A percentile compares a stretch with the other conserved stretches of the same genome.
Evolutionary conservation across 176 grass and related monocot species (phyloP).

Genomic region (Tillandsia fasciculata): DNA sequence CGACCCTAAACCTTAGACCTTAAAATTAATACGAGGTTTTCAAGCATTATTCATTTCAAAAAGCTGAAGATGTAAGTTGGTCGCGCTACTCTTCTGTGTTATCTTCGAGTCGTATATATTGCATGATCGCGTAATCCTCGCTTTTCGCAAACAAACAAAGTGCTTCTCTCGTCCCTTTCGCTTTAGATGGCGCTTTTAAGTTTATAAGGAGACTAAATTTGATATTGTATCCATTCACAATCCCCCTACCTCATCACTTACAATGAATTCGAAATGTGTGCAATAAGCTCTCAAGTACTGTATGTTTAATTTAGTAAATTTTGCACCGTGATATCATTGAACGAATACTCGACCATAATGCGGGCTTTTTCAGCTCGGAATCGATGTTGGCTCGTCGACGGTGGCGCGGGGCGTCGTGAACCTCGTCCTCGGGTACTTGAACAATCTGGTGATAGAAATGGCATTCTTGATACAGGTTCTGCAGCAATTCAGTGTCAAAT

Average conservation of each 20-base stretch:
- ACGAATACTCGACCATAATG: background rate
- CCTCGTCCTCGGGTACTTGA: constrained; percentile 88
- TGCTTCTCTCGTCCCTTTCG: too few species aligned
- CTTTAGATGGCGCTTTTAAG: too few species aligned
- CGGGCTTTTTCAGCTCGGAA: constrained; percentile 48
- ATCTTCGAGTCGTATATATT: background rate
- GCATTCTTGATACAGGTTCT: constrained; percentile 89
- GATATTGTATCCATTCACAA: too few species aligned
- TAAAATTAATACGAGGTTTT: background rate
- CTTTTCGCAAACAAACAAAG: too few species aligned
- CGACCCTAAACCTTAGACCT: too few species aligned
- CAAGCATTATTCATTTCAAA: background rate
- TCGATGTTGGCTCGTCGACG: constrained; percentile 82
- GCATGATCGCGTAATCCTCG: background rate
- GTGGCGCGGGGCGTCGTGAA: constrained; percentile 82
- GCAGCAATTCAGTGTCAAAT: background rate
- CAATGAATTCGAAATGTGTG: too few species aligned
- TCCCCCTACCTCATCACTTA: too few species aligned
- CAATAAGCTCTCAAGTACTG: background rate
- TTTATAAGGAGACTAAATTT: too few species aligned
- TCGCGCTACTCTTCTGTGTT: background rate
- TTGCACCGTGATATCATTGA: background rate
- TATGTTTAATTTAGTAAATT: background rate
- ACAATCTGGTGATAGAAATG: constrained; percentile 95
- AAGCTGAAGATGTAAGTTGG: background rate